Evolutionary conservation across 2,329 filamentous ascomycete genomes (phyloP), one percentile per base, ranked within the genome.

Genomic region (Cryphonectria japonica): DNA sequence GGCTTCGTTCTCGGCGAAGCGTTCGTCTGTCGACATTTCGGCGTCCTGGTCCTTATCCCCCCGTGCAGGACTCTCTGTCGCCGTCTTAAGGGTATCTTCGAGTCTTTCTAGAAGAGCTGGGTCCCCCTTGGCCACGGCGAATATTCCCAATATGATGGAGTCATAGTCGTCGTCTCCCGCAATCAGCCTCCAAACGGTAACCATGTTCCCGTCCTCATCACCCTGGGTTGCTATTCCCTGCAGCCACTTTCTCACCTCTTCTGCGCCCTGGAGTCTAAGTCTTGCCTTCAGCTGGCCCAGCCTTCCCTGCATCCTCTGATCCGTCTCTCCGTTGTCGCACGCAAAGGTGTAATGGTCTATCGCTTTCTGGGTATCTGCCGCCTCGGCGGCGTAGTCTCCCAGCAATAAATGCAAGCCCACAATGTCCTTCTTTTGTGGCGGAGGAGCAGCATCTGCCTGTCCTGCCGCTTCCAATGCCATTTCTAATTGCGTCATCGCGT

Each of bases 361-460:
- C 32, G 67, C 67, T 5, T 26, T 39, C 34, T 14, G 22, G 22
- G 22, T 66, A 32, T 59, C 54, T 62, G 11, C 69, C 72, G 22
- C 66, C 34, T 26, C 9, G 26, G 68, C 71, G 14, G 26, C n/a
- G 66, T 64, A 75, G 4, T 68, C 16, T 5, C 71, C 74, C 41
- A 74, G 65, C 34, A 73, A 26, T n/a, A 76, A 60, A 59, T 72
- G 65, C 41, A 76, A 34, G 22, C 69, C 59, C 22, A 76, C 59
- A 2, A 73, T 54, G 59, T 75, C 72, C 14, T 71, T 67, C 2
- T 34, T 59, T 39, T 73, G 46, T 7, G 75, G 72, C 57, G 69
- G 73, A 6, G 74, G 74, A 37, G 41, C 65, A 50, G 70, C 68
- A 26, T 19, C 71, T 26, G 73, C 63, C 26, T n/a, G 41, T 61